These are phyloP conservation scores for Croton laevigatus DNA, from an alignment of 441 rosid species.

Conservation along the genomic window DNA sequence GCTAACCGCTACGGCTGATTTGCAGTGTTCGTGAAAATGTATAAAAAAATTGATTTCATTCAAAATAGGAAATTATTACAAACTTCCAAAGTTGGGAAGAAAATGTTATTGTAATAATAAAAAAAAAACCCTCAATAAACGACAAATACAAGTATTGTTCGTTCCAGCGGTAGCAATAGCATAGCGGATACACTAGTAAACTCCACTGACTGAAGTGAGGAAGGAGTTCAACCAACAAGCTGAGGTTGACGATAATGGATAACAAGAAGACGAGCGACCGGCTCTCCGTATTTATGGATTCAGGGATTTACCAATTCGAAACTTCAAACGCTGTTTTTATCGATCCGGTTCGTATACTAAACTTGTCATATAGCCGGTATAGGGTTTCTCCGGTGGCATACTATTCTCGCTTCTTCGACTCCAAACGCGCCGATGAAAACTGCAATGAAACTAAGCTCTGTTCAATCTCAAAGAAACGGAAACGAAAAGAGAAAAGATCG, in stretches of 20 bases:
- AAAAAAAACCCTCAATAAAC: not conserved
- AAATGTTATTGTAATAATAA: no score
- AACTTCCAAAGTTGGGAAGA: no score
- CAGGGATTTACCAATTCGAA: conserved; percentile 55
- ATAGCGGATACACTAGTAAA: no score
- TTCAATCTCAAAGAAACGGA: conserved; percentile 50
- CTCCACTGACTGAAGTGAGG: not conserved
- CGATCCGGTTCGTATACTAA: conserved; percentile 74
- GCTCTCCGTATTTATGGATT: conserved; percentile 42
- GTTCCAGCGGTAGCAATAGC: no score
- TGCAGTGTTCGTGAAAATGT: no score
- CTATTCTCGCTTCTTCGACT: conserved; percentile 68
- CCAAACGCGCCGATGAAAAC: conserved; percentile 24
- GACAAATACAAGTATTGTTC: not conserved
- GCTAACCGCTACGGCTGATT: no score
- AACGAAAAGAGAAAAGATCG: conserved; percentile 45
- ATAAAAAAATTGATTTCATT: no score
- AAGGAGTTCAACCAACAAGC: not conserved
- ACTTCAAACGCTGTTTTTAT: conserved; percentile 46
- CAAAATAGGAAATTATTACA: no score
- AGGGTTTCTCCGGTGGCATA: conserved; percentile 57
- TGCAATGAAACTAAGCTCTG: conserved; percentile 7
- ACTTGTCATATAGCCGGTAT: conserved; percentile 55
- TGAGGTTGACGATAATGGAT: conserved; percentile 30
- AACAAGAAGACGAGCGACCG: conserved; percentile 26